Evolutionary conservation across 2,329 filamentous ascomycete genomes (phyloP).

Genomic region (Pezicula neosporulosa): DNA sequence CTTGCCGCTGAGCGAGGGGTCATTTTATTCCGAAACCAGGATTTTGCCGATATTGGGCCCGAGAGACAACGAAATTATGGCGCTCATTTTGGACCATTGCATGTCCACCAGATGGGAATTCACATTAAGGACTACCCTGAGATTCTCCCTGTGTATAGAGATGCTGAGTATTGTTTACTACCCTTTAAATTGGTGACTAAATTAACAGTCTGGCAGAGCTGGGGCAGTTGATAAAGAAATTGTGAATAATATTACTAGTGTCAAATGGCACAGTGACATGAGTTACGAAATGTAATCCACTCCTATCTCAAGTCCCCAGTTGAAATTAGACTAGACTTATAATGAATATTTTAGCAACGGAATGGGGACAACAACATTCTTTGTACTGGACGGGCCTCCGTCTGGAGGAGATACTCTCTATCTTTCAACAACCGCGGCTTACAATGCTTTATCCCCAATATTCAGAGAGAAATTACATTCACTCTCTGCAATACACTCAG

Average conservation of each 20-base stretch:
- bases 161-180: not conserved
- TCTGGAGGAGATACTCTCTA: constrained; percentile 86
- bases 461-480: constrained; percentile 78
- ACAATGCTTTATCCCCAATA: constrained; percentile 69
- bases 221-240: not conserved
- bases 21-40: no score
- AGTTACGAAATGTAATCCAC: constrained; percentile 69
- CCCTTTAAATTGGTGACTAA: not conserved
- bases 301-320: no score
- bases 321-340: not conserved
- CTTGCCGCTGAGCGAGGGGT: no score
- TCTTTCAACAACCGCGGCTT: constrained; percentile 71
- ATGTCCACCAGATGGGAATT: not conserved
- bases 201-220: not conserved
- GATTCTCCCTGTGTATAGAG: not conserved
- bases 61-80: no score
- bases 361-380: constrained; percentile 78
- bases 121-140: not conserved
- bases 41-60: no score
- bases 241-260: constrained; percentile 37
- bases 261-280: constrained; percentile 84
- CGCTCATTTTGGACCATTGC: no score
- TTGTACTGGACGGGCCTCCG: constrained; percentile 73
- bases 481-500: constrained; percentile 73
- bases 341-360: constrained; percentile 45